A percentile compares a stretch with the other conserved stretches of the same genome.
Conservation (phyloP, 129 eudicot species). For the Lonicera japonica region DNA sequence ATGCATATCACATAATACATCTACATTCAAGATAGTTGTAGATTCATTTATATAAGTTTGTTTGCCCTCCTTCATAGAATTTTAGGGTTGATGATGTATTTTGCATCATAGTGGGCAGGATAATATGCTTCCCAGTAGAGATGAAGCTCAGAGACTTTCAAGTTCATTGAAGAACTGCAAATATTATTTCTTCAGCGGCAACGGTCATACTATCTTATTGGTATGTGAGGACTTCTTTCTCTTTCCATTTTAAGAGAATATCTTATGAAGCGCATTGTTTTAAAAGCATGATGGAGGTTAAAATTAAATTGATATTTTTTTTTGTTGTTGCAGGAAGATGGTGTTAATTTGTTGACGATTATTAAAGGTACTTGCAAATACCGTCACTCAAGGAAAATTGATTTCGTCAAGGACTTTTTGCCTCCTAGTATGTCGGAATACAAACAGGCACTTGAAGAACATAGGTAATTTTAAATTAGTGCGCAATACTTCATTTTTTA, state of each 20-base stretch:
- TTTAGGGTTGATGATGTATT: background rate
- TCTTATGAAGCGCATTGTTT: background rate
- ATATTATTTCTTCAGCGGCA: constrained; percentile 54
- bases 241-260: background rate
- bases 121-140: constrained; percentile 63
- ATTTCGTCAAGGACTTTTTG: constrained; percentile 27
- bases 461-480: background rate
- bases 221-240: constrained; percentile 28
- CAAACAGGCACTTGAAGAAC: background rate
- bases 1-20: too few relatives aligned
- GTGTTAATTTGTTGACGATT: constrained; percentile 26
- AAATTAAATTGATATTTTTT: constrained; percentile 4
- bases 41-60: too few relatives aligned
- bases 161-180: constrained; percentile 51
- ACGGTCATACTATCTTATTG: constrained; percentile 76
- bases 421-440: constrained; percentile 38
- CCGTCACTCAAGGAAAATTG: constrained; percentile 25
- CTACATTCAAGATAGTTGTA: too few relatives aligned
- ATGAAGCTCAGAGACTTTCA: constrained; percentile 74
- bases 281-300: background rate
- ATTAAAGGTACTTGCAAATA: constrained; percentile 30
- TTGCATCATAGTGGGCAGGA: constrained; percentile 72
- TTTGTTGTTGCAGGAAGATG: constrained; percentile 29
- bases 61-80: background rate
- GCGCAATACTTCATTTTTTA: background rate